These are phyloP conservation scores for Dissophora ornata DNA, from an alignment of 192 early-diverging fungal species.

Conservation along the genomic window DNA sequence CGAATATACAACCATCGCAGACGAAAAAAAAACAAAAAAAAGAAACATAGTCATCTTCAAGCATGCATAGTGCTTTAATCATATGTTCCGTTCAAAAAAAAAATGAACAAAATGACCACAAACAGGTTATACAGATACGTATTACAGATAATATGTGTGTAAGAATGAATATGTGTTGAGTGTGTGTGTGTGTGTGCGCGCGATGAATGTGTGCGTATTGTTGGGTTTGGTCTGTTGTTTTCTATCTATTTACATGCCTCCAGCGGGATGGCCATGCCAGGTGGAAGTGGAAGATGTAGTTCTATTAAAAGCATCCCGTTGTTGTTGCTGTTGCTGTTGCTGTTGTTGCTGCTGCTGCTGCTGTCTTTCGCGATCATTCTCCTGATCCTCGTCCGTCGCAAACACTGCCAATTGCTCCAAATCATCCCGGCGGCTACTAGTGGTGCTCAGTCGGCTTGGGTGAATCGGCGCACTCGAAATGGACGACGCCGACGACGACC, in stretches of 20 bases:
- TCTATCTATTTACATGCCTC: constrained; percentile 26
- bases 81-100: too few species aligned
- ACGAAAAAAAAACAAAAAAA: too few species aligned
- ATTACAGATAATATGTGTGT: too few species aligned
- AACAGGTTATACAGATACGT: too few species aligned
- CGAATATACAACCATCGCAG: too few species aligned
- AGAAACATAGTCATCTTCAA: too few species aligned
- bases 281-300: constrained; percentile 40
- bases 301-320: constrained; percentile 27
- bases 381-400: constrained; percentile 54
- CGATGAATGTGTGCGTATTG: too few species aligned
- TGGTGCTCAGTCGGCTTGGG: constrained; percentile 47
- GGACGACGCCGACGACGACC: constrained; percentile 9
- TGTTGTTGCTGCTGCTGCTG: constrained; percentile 27
- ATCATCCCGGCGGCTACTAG: constrained; percentile 40
- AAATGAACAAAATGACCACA: too few species aligned
- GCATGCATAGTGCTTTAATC: too few species aligned
- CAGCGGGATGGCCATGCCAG: constrained; percentile 41
- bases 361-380: constrained; percentile 18
- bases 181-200: too few species aligned
- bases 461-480: constrained; percentile 21
- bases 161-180: too few species aligned
- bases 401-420: constrained; percentile 52
- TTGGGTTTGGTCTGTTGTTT: too few species aligned
- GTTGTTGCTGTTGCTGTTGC: constrained; percentile 27